Base-by-base conservation (phyloP, 805 yeast species). In the Sugiyamaella chiloensis region DNA sequence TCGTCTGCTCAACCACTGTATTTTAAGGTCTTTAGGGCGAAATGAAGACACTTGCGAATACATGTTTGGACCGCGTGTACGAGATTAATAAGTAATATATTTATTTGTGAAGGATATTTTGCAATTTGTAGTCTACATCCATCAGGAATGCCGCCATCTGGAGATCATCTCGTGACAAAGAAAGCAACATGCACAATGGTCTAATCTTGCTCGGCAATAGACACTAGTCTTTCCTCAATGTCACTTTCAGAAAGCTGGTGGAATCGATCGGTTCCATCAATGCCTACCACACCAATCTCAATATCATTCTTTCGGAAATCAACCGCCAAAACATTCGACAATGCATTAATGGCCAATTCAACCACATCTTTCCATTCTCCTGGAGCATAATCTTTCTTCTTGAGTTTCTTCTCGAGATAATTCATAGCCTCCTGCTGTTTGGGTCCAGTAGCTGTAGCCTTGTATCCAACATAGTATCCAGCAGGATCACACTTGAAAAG, bases 401-500 rank as follows among this genome's bases (percentile, higher is more conserved):
- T 93, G 68, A 82, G 85, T 62, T 84, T 85, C 74, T 91, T 91
- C 65, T 93, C 97, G 61, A 93, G 75, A 56, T 84, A 81, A 40
- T 95, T 88, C 52, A 83, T 81, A 37, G 95, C 87, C 69, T 93
- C 98, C 67, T 90, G 97, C 71, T 90, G 97, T 69, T 91, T 93
- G 46, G 97, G 97, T 2, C 99, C 99, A 2, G 96, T 86, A 7
- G 97, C 82, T 24, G 89, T 83, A 2, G 98, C 98, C 69, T 85
- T 85, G 54, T 86, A 87, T 24, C 96, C 93, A 47, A 87, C 83
- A 64, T 73, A 93, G 69, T 91, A 91, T 5, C 99, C 99, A 2
- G 99, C 98, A 14, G 99, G 99, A 68, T 93, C 99, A 56, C 93
- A 83, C 72, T 91, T 93, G 73, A 79, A 89, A 51, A 93, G 75